A percentile compares a stretch with the other conserved stretches of the same genome.
phyloP scores from a whole-genome alignment of 306 rosid genomes.

The Cucurbita maxima region DNA sequence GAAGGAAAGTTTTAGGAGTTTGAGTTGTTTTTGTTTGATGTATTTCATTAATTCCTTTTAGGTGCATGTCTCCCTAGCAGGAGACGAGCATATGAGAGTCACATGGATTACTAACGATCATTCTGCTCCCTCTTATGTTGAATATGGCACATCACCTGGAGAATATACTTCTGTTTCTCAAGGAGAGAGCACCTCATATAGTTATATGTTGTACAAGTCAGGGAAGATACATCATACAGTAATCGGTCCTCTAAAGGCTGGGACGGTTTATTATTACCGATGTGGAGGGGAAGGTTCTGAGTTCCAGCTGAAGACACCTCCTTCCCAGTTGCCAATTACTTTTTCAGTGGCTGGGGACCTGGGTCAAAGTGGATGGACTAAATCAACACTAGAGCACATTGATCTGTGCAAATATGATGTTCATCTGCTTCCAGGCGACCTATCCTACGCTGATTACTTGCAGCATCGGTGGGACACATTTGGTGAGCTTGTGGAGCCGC shows the following conservation, averaged over 20 bases:
- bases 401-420: slow-evolving; percentile 61
- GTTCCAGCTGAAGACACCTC: slow-evolving; percentile 72
- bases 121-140: slow-evolving; percentile 54
- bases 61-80: slow-evolving; percentile 92
- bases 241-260: slow-evolving; percentile 67
- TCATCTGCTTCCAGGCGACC: slow-evolving; percentile 85
- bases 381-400: slow-evolving; percentile 70
- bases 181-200: slow-evolving; percentile 73
- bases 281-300: slow-evolving; percentile 76
- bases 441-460: slow-evolving; percentile 75
- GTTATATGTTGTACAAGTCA: slow-evolving; percentile 52
- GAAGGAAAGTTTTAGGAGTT: background rate
- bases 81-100: slow-evolving; percentile 62
- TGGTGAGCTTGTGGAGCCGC: slow-evolving; percentile 82
- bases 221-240: slow-evolving; percentile 85
- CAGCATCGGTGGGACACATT: slow-evolving; percentile 79
- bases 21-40: background rate
- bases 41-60: slow-evolving; percentile 20
- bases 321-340: slow-evolving; percentile 65
- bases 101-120: slow-evolving; percentile 57
- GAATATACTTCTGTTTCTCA: slow-evolving; percentile 32
- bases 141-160: slow-evolving; percentile 62
- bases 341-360: slow-evolving; percentile 88
- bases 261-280: slow-evolving; percentile 52
- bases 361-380: slow-evolving; percentile 91